phyloP scores from a whole-genome alignment of 805 yeast genomes.

The Spathaspora gorwiae region DNA sequence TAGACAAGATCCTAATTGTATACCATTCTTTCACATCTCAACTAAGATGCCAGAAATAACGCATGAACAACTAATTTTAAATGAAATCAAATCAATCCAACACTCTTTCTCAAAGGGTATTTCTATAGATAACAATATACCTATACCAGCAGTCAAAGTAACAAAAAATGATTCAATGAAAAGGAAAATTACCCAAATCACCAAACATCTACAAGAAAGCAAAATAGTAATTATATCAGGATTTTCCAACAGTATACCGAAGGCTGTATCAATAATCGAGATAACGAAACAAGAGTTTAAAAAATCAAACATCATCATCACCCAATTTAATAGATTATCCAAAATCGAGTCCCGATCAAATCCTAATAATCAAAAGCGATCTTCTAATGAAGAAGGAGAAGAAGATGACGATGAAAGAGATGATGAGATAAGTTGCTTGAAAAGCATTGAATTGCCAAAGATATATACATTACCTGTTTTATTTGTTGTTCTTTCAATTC shows the following conservation, averaged over 20 bases:
- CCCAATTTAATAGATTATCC: slow-evolving; percentile 13
- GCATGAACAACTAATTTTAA: no score
- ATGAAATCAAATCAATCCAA: no score
- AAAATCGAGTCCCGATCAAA: slow-evolving; percentile 4
- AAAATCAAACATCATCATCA: not conserved
- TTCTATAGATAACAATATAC: no score
- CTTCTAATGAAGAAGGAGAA: not conserved
- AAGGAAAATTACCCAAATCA: slow-evolving; percentile 9
- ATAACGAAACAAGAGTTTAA: slow-evolving; percentile 11
- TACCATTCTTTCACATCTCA: not conserved
- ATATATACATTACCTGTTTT: slow-evolving; percentile 10
- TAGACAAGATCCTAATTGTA: not conserved
- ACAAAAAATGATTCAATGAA: slow-evolving; percentile 18
- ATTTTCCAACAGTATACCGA: slow-evolving; percentile 11
- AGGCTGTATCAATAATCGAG: slow-evolving; percentile 13
- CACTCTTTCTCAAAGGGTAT: no score
- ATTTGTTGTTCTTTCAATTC: slow-evolving; percentile 5
- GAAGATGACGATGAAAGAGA: not conserved
- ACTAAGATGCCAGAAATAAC: no score
- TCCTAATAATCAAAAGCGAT: slow-evolving; percentile 4
- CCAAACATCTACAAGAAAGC: slow-evolving; percentile 1
- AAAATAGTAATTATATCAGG: slow-evolving; percentile 8
- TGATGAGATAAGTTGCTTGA: not conserved
- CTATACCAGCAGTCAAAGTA: slow-evolving; percentile 1
- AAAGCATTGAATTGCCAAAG: slow-evolving; percentile 8